Conservation (phyloP, 129 eudicot genomes). For the Flaveria brownii region DNA sequence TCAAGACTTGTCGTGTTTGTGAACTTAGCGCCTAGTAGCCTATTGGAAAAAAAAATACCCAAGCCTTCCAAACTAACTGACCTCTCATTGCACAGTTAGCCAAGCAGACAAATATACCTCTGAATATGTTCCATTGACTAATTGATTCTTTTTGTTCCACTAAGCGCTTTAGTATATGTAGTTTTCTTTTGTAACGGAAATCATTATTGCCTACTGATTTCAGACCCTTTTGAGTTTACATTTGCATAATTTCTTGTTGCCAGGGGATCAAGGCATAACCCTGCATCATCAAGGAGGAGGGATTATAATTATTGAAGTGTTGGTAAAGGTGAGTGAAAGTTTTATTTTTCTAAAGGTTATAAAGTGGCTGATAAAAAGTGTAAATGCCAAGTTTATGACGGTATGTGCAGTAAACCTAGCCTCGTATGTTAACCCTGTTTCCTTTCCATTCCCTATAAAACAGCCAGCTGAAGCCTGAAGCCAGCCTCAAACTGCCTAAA, state of each 20-base stretch:
- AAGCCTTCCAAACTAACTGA: constrained; percentile 17
- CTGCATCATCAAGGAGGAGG: constrained; percentile 61
- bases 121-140: neutral
- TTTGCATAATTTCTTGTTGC: constrained; percentile 26
- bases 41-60: neutral
- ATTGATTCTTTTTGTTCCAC: neutral
- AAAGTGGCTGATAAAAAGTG: constrained; percentile 15
- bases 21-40: neutral
- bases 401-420: constrained; percentile 44
- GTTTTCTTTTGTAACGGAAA: neutral
- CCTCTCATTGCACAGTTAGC: neutral
- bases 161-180: neutral
- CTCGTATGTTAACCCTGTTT: constrained; percentile 65
- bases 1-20: neutral
- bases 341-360: constrained; percentile 20
- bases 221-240: constrained; percentile 10
- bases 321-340: constrained; percentile 53
- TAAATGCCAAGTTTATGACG: constrained; percentile 30
- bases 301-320: constrained; percentile 64
- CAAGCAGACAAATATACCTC: neutral
- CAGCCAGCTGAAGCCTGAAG: constrained; percentile 95
- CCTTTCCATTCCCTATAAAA: constrained; percentile 70
- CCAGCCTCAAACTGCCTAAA: constrained; percentile 77
- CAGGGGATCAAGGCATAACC: constrained; percentile 78
- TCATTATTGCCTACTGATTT: constrained; percentile 4